phyloP scores from a whole-genome alignment of 495 filamentous ascomycete genomes.

The Penicilliopsis zonata region DNA sequence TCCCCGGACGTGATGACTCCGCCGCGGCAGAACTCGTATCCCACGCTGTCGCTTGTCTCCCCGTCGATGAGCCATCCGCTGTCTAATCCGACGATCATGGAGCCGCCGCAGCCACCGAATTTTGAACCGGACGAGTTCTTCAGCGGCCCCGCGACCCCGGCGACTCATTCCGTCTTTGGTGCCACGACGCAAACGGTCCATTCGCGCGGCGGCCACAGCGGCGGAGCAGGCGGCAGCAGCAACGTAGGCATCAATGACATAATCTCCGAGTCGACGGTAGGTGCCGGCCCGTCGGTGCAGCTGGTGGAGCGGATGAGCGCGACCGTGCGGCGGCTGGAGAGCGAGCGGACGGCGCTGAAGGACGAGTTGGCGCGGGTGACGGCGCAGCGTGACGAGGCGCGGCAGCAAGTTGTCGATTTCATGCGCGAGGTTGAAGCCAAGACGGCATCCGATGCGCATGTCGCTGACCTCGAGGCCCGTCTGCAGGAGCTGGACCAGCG shows the following conservation, averaged over 20 bases:
- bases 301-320: conserved; percentile 95
- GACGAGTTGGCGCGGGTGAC: conserved; percentile 76
- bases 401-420: conserved; percentile 76
- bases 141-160: conserved; percentile 40
- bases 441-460: conserved; percentile 42
- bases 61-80: conserved; percentile 19
- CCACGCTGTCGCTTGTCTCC: conserved; percentile 25
- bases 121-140: conserved; percentile 60
- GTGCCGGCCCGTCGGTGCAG: conserved; percentile 86
- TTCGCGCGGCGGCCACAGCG: too few relatives aligned
- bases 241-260: conserved; percentile 84
- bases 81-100: conserved; percentile 22
- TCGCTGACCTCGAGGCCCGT: conserved; percentile 54
- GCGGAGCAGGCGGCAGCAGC: too few relatives aligned
- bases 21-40: conserved; percentile 31
- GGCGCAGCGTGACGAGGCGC: conserved; percentile 76
- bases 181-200: conserved; percentile 20
- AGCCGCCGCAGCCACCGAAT: conserved; percentile 46
- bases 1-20: conserved; percentile 29
- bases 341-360: conserved; percentile 71
- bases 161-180: conserved; percentile 47
- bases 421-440: conserved; percentile 76
- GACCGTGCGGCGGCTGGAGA: conserved; percentile 79
- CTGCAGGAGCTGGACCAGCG: conserved; percentile 46
- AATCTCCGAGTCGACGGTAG: conserved; percentile 76